Evolutionary conservation across 2,329 filamentous ascomycete species (phyloP).

Genomic region (Scytalidium lignicola): DNA sequence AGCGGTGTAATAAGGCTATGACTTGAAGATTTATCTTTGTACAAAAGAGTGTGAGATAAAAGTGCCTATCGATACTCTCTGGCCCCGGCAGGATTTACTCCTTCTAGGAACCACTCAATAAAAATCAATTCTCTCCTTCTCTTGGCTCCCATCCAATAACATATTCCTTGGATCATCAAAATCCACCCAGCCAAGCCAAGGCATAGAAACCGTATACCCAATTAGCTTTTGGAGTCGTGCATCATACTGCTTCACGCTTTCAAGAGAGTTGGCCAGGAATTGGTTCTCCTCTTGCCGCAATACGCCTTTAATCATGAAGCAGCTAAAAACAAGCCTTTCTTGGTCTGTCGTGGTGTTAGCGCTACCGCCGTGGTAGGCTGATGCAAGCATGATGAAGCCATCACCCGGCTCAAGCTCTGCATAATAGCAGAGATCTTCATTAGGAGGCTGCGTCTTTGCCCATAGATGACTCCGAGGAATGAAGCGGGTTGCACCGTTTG

Average conservation of each 20-base stretch:
- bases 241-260: slow-evolving; percentile 16
- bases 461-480: slow-evolving; percentile 24
- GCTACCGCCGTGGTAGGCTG: slow-evolving; percentile 21
- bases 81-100: too few species aligned
- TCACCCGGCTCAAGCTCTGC: slow-evolving; percentile 2
- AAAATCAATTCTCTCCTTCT: too few species aligned
- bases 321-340: slow-evolving; percentile 20
- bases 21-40: too few species aligned
- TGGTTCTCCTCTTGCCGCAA: slow-evolving; percentile 23
- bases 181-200: slow-evolving; percentile 17
- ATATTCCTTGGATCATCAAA: slow-evolving; percentile 17
- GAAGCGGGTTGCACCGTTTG: slow-evolving; percentile 27
- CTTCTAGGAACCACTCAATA: too few species aligned
- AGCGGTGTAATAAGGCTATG: too few species aligned
- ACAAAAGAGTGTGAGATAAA: too few species aligned
- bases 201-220: slow-evolving; percentile 20
- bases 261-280: slow-evolving; percentile 19
- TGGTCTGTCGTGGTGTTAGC: slow-evolving; percentile 22
- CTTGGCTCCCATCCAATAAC: background rate
- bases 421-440: background rate
- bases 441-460: background rate
- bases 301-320: slow-evolving; percentile 18
- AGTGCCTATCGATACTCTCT: too few species aligned
- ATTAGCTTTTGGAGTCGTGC: slow-evolving; percentile 18
- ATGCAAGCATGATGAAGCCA: slow-evolving; percentile 3